Evolutionary conservation across 495 filamentous ascomycete species (phyloP).

Genomic region (Aspergillus steynii): DNA sequence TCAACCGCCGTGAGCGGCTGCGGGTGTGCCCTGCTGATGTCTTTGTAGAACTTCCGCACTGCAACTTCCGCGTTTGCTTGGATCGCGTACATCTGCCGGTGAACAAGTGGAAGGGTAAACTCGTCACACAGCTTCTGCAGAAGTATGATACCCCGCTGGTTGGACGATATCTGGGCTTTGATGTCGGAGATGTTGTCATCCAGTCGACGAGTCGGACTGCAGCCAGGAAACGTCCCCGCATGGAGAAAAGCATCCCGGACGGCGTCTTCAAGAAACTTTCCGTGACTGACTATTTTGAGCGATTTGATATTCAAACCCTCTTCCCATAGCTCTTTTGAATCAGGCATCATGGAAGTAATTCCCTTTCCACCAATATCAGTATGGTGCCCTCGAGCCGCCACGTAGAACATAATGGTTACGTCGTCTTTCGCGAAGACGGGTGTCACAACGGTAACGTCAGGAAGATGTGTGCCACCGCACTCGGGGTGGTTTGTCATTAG

Average conservation of each 20-base stretch:
- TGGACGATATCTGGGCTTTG: constrained; percentile 95
- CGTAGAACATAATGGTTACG: constrained; percentile 92
- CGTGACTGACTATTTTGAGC: constrained; percentile 90
- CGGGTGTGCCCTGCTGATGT: constrained; percentile 72
- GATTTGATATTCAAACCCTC: constrained; percentile 92
- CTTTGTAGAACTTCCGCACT: constrained; percentile 79
- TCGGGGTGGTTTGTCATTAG: constrained; percentile 95
- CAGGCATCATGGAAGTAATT: constrained; percentile 94
- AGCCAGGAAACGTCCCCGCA: constrained; percentile 80
- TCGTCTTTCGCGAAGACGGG: constrained; percentile 74
- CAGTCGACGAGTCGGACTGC: constrained; percentile 85
- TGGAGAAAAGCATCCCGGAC: constrained; percentile 80
- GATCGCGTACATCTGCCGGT: constrained; percentile 94
- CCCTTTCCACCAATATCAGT: constrained; percentile 97
- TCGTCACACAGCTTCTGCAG: constrained; percentile 83
- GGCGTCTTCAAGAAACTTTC: constrained; percentile 82
- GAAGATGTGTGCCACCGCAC: constrained; percentile 84
- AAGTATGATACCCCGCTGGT: constrained; percentile 91
- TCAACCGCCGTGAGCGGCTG: constrained; percentile 80
- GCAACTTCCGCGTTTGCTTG: constrained; percentile 90
- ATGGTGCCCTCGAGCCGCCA: constrained; percentile 92
- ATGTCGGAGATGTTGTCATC: constrained; percentile 95
- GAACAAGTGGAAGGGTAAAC: constrained; percentile 86
- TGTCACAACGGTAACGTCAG: constrained; percentile 89
- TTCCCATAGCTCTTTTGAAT: constrained; percentile 89